Evolutionary conservation across 495 filamentous ascomycete species (phyloP).

Genomic region (Neurospora sp.): DNA sequence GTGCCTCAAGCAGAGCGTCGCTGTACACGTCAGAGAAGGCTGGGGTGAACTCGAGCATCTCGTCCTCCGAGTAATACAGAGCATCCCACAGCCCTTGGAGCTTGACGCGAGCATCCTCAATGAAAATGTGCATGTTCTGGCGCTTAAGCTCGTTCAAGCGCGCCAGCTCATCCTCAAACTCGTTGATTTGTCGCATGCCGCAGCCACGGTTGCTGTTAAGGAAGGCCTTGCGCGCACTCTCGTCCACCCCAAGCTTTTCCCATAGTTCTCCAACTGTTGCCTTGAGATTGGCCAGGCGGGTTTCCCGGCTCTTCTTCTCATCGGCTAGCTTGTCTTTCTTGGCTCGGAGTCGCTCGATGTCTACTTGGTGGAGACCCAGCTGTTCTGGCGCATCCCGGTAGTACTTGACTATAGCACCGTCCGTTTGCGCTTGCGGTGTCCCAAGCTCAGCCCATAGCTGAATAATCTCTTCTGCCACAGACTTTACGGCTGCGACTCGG

Average conservation of each 20-base stretch:
- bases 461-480: constrained; percentile 73
- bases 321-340: constrained; percentile 79
- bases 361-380: constrained; percentile 78
- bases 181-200: constrained; percentile 79
- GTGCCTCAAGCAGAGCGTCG: constrained; percentile 77
- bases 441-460: constrained; percentile 93
- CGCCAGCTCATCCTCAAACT: constrained; percentile 81
- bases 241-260: constrained; percentile 78
- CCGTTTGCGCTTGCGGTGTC: constrained; percentile 85
- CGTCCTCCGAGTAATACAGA: constrained; percentile 90
- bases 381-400: constrained; percentile 88
- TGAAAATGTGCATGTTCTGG: constrained; percentile 89
- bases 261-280: constrained; percentile 69
- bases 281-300: constrained; percentile 66
- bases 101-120: constrained; percentile 83
- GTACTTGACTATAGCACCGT: constrained; percentile 72
- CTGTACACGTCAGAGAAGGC: constrained; percentile 84
- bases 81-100: constrained; percentile 92
- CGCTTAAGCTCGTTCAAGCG: constrained; percentile 85
- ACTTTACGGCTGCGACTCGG: constrained; percentile 63
- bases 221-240: constrained; percentile 73
- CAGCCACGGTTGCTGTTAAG: constrained; percentile 60
- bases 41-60: constrained; percentile 94
- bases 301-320: constrained; percentile 86
- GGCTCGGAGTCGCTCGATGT: constrained; percentile 58